Evolutionary conservation across 139 green algal genomes (phyloP).

Genomic region (Parachlorella kessleri): DNA sequence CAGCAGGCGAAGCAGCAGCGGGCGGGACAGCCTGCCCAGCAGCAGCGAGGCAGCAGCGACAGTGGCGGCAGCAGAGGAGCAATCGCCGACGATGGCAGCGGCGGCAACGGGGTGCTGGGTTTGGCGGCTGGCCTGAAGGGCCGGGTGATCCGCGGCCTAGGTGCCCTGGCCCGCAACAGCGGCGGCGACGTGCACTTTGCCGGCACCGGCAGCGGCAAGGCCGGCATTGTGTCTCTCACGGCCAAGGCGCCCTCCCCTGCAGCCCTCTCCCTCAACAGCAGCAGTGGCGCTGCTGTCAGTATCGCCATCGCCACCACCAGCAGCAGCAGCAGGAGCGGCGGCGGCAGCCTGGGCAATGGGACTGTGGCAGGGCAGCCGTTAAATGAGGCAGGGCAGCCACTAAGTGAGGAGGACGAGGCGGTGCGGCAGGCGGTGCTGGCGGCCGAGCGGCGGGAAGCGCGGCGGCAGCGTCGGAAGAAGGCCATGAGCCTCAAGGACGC

Average conservation of each 20-base stretch:
- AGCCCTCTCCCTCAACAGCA: no score
- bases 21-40: not conserved
- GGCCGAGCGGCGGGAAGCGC: not conserved
- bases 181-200: not conserved
- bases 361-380: no score
- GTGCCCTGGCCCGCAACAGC: not conserved
- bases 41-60: slow-evolving; percentile 12
- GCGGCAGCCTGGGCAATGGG: not conserved
- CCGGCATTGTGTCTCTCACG: not conserved
- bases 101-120: not conserved
- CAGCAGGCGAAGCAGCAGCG: not conserved
- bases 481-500: slow-evolving; percentile 52
- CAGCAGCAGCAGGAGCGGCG: slow-evolving; percentile 26
- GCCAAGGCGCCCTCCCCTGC: not conserved
- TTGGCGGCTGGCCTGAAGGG: not conserved
- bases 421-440: not conserved
- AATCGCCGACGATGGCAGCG: not conserved
- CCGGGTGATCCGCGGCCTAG: not conserved
- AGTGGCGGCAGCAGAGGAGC: not conserved
- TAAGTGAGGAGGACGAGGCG: not conserved
- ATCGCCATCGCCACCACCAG: slow-evolving; percentile 1
- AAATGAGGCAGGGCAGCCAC: slow-evolving; percentile 31
- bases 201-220: not conserved
- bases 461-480: not conserved
- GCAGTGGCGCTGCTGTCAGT: not conserved